phyloP scores from a whole-genome alignment of 768 basidiomycete species.

The Daedaleopsis sinensis region DNA sequence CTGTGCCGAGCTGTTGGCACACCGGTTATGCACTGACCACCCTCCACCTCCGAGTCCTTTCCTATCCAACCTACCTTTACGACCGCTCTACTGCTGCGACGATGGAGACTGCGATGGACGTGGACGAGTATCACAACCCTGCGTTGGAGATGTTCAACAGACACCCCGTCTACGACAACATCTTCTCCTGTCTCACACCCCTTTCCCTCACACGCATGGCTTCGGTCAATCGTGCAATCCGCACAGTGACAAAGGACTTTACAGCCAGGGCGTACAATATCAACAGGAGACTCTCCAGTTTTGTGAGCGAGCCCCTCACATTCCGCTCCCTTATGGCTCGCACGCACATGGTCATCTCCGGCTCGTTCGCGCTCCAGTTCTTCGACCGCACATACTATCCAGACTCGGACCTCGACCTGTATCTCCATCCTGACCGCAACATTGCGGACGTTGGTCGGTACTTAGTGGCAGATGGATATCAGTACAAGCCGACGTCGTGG shows the following conservation, averaged over 20 bases:
- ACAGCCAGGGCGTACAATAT: conserved; percentile 37
- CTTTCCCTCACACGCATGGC: conserved; percentile 14
- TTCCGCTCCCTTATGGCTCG: conserved; percentile 48
- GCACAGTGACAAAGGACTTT: conserved; percentile 25
- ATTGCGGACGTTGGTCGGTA: conserved; percentile 37
- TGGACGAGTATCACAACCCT: background rate
- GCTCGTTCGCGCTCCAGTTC: conserved; percentile 56
- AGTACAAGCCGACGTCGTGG: conserved; percentile 23
- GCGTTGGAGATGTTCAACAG: background rate
- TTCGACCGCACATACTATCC: conserved; percentile 47
- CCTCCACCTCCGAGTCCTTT: no score
- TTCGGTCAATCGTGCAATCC: conserved; percentile 21
- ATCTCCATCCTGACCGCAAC: conserved; percentile 38
- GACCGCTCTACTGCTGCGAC: no score
- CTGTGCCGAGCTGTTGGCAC: no score
- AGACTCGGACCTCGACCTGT: conserved; percentile 55
- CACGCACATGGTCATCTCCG: conserved; percentile 53
- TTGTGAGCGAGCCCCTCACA: conserved; percentile 38
- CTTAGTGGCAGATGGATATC: conserved; percentile 38
- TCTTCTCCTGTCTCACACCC: conserved; percentile 17
- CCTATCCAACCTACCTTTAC: no score
- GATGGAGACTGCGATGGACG: no score
- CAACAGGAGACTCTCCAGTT: conserved; percentile 39
- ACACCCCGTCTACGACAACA: conserved; percentile 10
- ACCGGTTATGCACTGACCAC: no score